Evolutionary conservation across 1,284 basidiomycete genomes (phyloP).

Genomic region (Trichosporon sp.): DNA sequence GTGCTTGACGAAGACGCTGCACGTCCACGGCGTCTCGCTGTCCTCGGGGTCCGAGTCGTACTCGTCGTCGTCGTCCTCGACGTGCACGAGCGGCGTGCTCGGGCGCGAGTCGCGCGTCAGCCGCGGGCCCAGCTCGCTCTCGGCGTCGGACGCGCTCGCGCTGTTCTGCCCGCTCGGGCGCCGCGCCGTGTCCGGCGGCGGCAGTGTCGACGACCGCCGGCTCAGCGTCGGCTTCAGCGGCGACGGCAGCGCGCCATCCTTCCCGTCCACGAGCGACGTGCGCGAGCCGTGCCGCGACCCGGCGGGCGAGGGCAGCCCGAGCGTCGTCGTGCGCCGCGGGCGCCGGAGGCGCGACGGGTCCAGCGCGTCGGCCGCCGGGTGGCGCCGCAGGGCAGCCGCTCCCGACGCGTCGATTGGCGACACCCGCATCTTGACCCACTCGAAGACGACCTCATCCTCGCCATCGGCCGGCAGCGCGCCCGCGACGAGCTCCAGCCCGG

Average conservation of each 20-base stretch:
- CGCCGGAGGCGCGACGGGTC: not conserved
- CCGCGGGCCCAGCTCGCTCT: not conserved
- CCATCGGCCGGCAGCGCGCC: conserved; percentile 22
- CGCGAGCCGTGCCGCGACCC: conserved; percentile 4
- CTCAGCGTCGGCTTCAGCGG: not conserved
- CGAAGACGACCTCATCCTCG: conserved; percentile 47
- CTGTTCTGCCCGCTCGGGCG: not conserved
- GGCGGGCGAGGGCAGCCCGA: conserved; percentile 3
- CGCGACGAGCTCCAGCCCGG: conserved; percentile 38
- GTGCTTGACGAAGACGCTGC: conserved; percentile 53
- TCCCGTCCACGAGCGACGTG: conserved; percentile 2
- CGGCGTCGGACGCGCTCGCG: not conserved
- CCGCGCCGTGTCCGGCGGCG: not conserved
- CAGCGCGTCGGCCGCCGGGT: conserved; percentile 12
- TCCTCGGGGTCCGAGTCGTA: conserved; percentile 83
- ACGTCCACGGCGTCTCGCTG: conserved; percentile 91
- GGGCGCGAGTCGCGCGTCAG: not conserved
- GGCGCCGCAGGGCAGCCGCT: conserved; percentile 12
- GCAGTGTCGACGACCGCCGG: not conserved
- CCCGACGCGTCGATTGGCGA: conserved; percentile 13
- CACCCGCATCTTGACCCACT: conserved; percentile 44
- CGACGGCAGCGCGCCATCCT: not conserved
- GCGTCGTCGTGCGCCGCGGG: not conserved
- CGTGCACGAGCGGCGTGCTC: not conserved
- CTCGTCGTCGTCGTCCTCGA: conserved; percentile 23